phyloP scores from a whole-genome alignment of 352 stramenopile genomes.

The Pythium insidiosum region DNA sequence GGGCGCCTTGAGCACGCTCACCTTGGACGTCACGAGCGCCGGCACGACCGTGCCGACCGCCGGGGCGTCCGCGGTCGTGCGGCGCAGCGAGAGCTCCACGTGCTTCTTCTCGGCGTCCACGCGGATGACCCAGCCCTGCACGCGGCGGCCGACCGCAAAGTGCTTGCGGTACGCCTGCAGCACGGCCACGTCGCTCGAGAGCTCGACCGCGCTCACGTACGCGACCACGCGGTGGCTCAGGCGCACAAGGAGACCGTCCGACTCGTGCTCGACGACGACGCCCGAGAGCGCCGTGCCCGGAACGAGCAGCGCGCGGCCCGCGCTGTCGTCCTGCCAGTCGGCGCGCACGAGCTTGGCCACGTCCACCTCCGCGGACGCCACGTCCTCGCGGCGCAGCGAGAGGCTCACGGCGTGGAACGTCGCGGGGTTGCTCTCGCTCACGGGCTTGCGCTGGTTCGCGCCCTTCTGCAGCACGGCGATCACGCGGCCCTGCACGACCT shows the following conservation, averaged over 20 bases:
- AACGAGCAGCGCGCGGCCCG: slow-evolving; percentile 55
- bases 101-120: slow-evolving; percentile 68
- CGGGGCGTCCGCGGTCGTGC: slow-evolving; percentile 14
- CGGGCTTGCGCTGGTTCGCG: slow-evolving; percentile 79
- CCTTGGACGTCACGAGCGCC: slow-evolving; percentile 65
- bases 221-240: slow-evolving; percentile 72
- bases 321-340: slow-evolving; percentile 71
- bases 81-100: slow-evolving; percentile 67
- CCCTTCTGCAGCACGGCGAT: slow-evolving; percentile 65
- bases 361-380: slow-evolving; percentile 23
- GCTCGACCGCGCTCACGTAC: slow-evolving; percentile 49
- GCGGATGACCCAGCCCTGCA: slow-evolving; percentile 53
- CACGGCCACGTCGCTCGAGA: slow-evolving; percentile 50
- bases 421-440: slow-evolving; percentile 65
- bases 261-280: slow-evolving; percentile 60
- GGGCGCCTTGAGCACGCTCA: slow-evolving; percentile 62
- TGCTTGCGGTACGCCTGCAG: slow-evolving; percentile 53
- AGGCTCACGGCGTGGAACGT: slow-evolving; percentile 69
- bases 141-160: slow-evolving; percentile 72
- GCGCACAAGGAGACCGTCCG: slow-evolving; percentile 45
- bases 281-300: slow-evolving; percentile 49
- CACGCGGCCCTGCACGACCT: slow-evolving; percentile 55
- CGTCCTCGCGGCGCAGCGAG: slow-evolving; percentile 54
- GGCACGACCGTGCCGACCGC: slow-evolving; percentile 49
- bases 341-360: slow-evolving; percentile 43